phyloP scores from a whole-genome alignment of 139 green algal species.

The Chlorella sp. region DNA sequence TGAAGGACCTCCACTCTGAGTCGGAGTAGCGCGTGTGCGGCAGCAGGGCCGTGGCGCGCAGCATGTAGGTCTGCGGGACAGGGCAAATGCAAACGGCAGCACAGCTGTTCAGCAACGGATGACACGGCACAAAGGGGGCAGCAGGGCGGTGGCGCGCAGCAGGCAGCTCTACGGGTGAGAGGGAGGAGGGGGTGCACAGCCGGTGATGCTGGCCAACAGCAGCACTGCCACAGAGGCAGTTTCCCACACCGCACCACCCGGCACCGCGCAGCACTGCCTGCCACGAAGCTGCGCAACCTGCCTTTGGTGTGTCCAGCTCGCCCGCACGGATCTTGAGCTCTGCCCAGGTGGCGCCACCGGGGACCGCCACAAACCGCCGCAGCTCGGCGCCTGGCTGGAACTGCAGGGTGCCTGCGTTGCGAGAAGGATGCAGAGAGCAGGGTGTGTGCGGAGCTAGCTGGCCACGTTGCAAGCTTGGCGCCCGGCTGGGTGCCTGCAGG shows the following conservation, averaged over 20 bases:
- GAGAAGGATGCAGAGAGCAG: background rate
- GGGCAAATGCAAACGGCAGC: too few species aligned
- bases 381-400: conserved; percentile 61
- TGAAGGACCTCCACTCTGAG: conserved; percentile 59
- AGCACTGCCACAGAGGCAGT: background rate
- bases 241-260: background rate
- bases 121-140: too few species aligned
- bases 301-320: conserved; percentile 51
- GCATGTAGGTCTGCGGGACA: conserved; percentile 54
- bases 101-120: too few species aligned
- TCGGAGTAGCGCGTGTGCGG: conserved; percentile 69
- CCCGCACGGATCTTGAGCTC: conserved; percentile 68
- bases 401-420: conserved; percentile 30
- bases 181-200: background rate
- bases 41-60: conserved; percentile 66
- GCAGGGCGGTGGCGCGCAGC: too few species aligned
- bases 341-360: conserved; percentile 82
- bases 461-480: too few species aligned
- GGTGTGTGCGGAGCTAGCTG: too few species aligned
- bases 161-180: background rate
- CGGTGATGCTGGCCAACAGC: background rate
- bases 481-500: too few species aligned
- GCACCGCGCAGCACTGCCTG: background rate
- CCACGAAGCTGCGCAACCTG: too few species aligned
- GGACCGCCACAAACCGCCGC: conserved; percentile 78